Evolutionary conservation across 2,329 filamentous ascomycete species (phyloP).

Genomic region (Cladosporium sp.): DNA sequence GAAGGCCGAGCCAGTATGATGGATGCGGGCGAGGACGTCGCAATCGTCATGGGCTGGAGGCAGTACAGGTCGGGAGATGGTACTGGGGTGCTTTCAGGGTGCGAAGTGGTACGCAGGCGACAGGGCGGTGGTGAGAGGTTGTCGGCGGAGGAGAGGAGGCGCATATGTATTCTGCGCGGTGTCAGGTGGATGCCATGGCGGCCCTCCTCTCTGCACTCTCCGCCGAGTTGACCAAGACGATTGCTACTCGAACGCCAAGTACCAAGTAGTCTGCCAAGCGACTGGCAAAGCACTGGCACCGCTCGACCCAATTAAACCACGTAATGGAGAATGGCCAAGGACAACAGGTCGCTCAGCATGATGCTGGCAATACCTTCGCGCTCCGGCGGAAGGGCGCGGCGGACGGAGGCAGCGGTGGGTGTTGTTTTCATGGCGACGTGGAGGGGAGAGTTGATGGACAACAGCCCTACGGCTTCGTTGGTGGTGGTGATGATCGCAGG

Average conservation of each 20-base stretch:
- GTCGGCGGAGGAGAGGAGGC: slow-evolving; percentile 6
- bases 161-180: slow-evolving; percentile 13
- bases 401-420: not conserved
- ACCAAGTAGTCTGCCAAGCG: not conserved
- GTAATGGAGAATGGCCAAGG: slow-evolving; percentile 16
- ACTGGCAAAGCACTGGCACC: not conserved
- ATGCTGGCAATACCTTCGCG: not conserved
- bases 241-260: not conserved
- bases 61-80: not conserved
- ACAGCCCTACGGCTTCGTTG: not conserved
- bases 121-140: slow-evolving; percentile 3
- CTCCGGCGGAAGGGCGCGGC: slow-evolving; percentile 2
- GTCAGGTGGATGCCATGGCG: slow-evolving; percentile 15
- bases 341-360: not conserved
- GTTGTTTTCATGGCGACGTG: not conserved
- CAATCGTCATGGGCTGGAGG: slow-evolving; percentile 13
- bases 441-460: not conserved
- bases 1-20: slow-evolving; percentile 7
- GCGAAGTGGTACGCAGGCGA: not conserved
- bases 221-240: not conserved
- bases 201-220: not conserved
- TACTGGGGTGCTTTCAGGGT: not conserved
- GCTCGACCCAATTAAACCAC: not conserved
- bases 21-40: slow-evolving; percentile 1
- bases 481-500: slow-evolving; percentile 1